Base-by-base conservation (phyloP, 257 asterid genomes). In the Nicotiana obtusifolia region DNA sequence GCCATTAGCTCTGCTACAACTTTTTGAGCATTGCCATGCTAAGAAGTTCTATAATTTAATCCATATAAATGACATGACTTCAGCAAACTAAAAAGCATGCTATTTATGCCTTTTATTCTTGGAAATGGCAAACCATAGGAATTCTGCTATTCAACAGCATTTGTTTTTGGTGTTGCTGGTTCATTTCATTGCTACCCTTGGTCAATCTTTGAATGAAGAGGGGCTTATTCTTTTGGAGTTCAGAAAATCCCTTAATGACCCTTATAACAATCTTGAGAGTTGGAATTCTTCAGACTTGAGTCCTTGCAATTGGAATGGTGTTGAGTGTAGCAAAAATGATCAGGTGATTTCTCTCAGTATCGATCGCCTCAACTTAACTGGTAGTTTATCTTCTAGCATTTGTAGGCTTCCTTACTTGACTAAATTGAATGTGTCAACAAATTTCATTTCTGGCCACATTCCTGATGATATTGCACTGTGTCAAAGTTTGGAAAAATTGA, bases 231-330 rank as follows among this genome's bases (percentile, higher is more conserved):
- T 94, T n/a, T 81, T 94, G 83, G 91, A 93, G 73, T 93, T 94
- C 88, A 90, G 82, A 59, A 86, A 59, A 0, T 90, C 90, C 41
- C 87, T 94, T 14, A 73, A 53, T 53, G 97, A 94, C 81, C 91
- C 92, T 84, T 64, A 64, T 78, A 86, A 84, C 19, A 90, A 85
- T 81, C 98, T 94, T 66, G 86, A 83, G 80, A 89, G 82, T 89
- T 94, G 98, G 98, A 89, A 90, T 17, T 41, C 84, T 31, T 81
- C 49, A 1, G 91, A 88, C 81, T 82, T 89, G 10, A 88, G 20
- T 82, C 97, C 97, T 16, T 94, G 98, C 88, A 88, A 90, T 8
- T 94, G 98, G 98, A 84, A 84, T 1, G 98, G 98, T 49, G 62
- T 94, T 53, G 19, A 47, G 2, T 94, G 98, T 71, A 84, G 60